phyloP scores from a whole-genome alignment of 176 grass and related monocot genomes.

The Coix lacrymajobi region DNA sequence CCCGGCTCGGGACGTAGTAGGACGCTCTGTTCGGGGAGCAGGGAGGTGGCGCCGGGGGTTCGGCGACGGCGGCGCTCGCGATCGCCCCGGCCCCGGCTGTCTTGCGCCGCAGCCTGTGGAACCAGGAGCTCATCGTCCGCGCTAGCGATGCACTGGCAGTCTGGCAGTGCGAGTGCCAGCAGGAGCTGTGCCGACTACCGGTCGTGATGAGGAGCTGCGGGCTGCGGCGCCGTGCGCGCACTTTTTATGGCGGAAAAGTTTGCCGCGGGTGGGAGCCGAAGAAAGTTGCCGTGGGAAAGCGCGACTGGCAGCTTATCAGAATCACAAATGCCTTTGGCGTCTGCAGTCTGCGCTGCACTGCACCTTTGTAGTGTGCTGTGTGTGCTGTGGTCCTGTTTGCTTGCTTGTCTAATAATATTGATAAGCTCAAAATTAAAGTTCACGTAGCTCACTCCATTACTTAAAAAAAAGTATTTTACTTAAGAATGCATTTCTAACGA shows the following conservation, averaged over 20 bases:
- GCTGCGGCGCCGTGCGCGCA: constrained; percentile 2
- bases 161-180: background rate
- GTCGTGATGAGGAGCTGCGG: background rate
- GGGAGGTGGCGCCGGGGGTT: background rate
- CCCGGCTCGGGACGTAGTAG: constrained; percentile 52
- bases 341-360: background rate
- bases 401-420: background rate
- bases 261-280: constrained; percentile 28
- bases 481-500: too few relatives aligned
- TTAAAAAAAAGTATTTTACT: background rate
- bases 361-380: background rate
- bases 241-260: constrained; percentile 44
- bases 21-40: constrained; percentile 67
- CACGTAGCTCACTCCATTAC: background rate
- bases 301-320: background rate
- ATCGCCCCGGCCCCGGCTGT: background rate
- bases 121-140: constrained; percentile 49
- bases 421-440: background rate
- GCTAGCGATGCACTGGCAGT: background rate
- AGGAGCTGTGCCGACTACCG: background rate
- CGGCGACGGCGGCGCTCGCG: background rate
- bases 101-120: constrained; percentile 71
- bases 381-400: background rate
- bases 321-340: background rate
- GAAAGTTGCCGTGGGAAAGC: constrained; percentile 30